phyloP scores from a whole-genome alignment of 306 rosid genomes.

The Castanospermum australe region DNA sequence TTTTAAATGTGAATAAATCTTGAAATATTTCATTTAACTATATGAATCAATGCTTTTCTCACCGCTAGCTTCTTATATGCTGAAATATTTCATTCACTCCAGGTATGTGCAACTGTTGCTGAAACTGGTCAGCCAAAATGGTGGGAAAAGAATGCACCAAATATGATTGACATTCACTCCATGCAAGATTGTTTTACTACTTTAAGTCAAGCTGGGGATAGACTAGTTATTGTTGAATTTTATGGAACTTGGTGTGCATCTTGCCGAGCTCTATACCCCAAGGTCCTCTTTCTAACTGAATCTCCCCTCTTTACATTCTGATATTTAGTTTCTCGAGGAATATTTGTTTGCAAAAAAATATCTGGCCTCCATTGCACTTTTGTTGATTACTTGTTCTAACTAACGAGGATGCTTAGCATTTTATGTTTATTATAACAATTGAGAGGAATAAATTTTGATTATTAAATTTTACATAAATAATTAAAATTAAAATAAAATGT shows the following conservation, averaged over 20 bases:
- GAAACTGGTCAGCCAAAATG: constrained; percentile 94
- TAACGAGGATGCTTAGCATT: constrained; percentile 1
- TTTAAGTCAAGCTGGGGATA: constrained; percentile 85
- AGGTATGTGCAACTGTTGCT: constrained; percentile 77
- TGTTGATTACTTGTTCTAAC: background rate
- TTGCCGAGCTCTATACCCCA: constrained; percentile 95
- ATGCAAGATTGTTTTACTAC: constrained; percentile 83
- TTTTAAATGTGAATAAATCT: background rate
- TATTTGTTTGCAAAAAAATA: background rate
- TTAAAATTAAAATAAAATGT: no score
- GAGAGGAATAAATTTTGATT: no score
- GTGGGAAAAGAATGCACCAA: constrained; percentile 97
- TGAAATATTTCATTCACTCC: no score
- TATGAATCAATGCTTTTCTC: constrained; percentile 1
- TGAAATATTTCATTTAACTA: background rate
- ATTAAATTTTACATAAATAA: no score
- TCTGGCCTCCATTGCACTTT: background rate
- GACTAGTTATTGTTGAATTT: constrained; percentile 92
- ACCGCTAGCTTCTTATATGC: no score
- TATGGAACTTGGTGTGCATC: constrained; percentile 99
- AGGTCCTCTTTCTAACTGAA: constrained; percentile 50
- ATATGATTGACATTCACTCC: constrained; percentile 95
- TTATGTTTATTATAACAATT: no score
- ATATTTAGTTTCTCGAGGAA: constrained; percentile 7
- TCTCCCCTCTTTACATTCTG: constrained; percentile 23